Base-by-base conservation (phyloP, 176 grass and related monocot genomes). In the Oryza officinalis region DNA sequence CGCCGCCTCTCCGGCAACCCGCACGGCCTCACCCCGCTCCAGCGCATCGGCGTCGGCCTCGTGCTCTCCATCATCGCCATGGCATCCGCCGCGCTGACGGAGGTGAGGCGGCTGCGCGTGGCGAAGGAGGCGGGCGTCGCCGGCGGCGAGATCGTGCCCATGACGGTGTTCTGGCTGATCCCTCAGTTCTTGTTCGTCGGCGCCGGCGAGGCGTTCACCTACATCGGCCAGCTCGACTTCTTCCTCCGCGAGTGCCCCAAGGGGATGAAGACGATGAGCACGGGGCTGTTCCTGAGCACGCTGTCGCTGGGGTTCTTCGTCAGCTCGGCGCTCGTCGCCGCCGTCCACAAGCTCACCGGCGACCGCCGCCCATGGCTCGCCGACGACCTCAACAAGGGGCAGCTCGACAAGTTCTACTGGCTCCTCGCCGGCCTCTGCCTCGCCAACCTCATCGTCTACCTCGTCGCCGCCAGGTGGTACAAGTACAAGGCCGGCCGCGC, bases 181-280 rank as follows among this genome's bases (percentile, higher is more conserved):
- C 96, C 89, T 6, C 96, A 99, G 73, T 99, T 99, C 85, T 76
- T 99, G 78, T 76, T 96, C 0, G 96, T 99, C 6, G 96, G 96
- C 0, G 41, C 96, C 3, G 96, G 93, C 8, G 91, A 87, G 83
- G 96, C 93, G 0, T 99, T 96, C 86, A 92, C 96, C 0, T 99
- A 99, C 91, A 94, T 99, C n/a, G 96, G 96, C 27, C 96, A 99
- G 82, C 80, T 99, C 17, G 96, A 96, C 87, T 99, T 99, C 91
- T 99, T 99, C 87, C 89, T 99, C 20, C 77, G 91, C 2, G 96
- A 99, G 74, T 96, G 96, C 81, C 96, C 96, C 54, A 94, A 94
- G 75, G 96, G 96, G 1, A 99, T 99, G 96, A 99, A 99, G 81
- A 96, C 96, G 9, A 96, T 99, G 93, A 99, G 96, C 91, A 99